Evolutionary conservation across 208 protist species (phyloP).

Genomic region (Crithidia acanthocephali): DNA sequence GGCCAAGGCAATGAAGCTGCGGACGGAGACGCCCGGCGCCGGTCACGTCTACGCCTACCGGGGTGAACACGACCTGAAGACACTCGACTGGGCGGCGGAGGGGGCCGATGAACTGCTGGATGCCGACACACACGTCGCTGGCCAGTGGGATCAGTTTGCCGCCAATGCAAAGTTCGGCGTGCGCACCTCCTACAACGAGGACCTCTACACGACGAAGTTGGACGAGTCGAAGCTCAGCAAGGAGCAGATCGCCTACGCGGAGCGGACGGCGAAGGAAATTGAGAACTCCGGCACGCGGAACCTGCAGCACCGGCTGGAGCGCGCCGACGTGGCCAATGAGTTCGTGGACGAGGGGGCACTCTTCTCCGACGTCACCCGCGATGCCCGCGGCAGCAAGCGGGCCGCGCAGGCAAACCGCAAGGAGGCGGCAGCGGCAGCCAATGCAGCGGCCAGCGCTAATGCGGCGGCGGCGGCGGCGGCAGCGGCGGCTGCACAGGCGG

Average conservation of each 20-base stretch:
- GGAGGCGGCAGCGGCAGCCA: conserved; percentile 11
- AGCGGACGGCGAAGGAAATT: conserved; percentile 80
- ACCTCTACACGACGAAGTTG: conserved; percentile 90
- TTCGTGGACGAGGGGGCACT: conserved; percentile 77
- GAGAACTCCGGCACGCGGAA: conserved; percentile 61
- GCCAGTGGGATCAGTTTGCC: conserved; percentile 90
- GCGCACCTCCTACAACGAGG: conserved; percentile 86
- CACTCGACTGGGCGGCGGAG: conserved; percentile 75
- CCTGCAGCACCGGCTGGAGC: conserved; percentile 77
- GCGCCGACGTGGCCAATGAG: conserved; percentile 48
- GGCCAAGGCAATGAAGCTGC: conserved; percentile 63
- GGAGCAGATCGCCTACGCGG: conserved; percentile 71
- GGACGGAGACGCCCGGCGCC: conserved; percentile 69
- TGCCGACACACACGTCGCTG: conserved; percentile 47
- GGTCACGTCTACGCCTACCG: conserved; percentile 48
- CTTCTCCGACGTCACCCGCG: conserved; percentile 75
- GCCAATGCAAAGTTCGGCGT: conserved; percentile 86
- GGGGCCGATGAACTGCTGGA: conserved; percentile 70
- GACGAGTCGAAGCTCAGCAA: conserved; percentile 76
- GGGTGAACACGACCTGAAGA: conserved; percentile 66
- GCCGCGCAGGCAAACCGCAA: conserved; percentile 18
- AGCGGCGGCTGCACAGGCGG: conserved; percentile 5
- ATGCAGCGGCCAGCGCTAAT: conserved; percentile 28
- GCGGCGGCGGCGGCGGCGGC: conserved; percentile 8
- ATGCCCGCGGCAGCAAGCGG: conserved; percentile 21